phyloP scores from a whole-genome alignment of 768 basidiomycete genomes.

The Daedalea quercina region DNA sequence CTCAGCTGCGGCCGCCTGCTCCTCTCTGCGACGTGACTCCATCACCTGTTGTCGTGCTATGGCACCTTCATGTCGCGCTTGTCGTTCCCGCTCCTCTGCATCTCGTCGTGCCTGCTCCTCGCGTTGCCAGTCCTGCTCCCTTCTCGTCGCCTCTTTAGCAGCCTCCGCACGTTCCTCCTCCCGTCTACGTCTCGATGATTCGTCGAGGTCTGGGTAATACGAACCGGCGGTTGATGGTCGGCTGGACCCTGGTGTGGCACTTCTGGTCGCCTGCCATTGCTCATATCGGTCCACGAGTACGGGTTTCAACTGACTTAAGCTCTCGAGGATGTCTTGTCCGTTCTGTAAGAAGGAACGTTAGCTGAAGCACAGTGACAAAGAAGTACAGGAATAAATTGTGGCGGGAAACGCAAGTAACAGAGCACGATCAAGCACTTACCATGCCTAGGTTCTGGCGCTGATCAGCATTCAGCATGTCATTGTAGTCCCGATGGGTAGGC shows the following conservation, averaged over 20 bases:
- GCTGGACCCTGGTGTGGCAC: conserved; percentile 5
- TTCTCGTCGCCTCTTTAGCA: conserved; percentile 29
- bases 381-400: not conserved
- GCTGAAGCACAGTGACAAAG: not conserved
- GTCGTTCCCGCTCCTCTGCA: conserved; percentile 17
- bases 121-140: conserved; percentile 30
- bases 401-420: not conserved
- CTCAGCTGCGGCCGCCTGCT: conserved; percentile 13
- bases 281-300: conserved; percentile 58
- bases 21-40: conserved; percentile 14
- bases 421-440: conserved; percentile 40
- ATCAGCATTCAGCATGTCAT: conserved; percentile 40
- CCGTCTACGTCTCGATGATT: conserved; percentile 21
- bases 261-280: conserved; percentile 36
- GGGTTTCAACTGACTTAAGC: conserved; percentile 59
- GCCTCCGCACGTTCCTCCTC: conserved; percentile 32
- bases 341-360: conserved; percentile 36
- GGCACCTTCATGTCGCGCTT: conserved; percentile 13
- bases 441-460: conserved; percentile 63
- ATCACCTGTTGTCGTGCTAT: conserved; percentile 11
- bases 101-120: conserved; percentile 15
- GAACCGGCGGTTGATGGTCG: conserved; percentile 9
- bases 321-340: conserved; percentile 66
- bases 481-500: conserved; percentile 66
- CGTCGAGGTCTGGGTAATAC: conserved; percentile 16